Evolutionary conservation across 75 land plant species (phyloP).

Genomic region (Sequoiadendron giganteum): DNA sequence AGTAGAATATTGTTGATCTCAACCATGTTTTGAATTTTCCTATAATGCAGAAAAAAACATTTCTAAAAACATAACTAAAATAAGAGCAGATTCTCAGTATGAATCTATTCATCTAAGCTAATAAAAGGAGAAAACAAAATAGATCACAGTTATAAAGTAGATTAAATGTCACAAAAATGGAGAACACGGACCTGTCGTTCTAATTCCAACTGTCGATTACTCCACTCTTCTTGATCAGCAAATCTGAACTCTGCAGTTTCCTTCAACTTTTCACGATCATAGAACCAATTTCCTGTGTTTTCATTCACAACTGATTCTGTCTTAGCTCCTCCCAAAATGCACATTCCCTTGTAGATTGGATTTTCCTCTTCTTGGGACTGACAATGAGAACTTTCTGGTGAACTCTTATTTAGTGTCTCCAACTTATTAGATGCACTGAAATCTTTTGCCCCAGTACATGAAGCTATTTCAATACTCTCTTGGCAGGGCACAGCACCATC

Average conservation of each 20-base stretch:
- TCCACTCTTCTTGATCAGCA: constrained; percentile 81
- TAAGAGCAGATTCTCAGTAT: not conserved
- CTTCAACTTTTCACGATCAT: constrained; percentile 67
- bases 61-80: not conserved
- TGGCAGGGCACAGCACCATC: not conserved
- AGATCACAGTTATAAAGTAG: not conserved
- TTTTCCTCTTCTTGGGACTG: constrained; percentile 8
- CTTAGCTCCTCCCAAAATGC: not conserved
- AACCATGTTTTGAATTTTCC: not conserved
- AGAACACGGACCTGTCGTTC: constrained; percentile 64
- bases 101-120: not conserved
- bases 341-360: not conserved
- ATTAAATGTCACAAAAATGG: not conserved
- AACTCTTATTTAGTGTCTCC: not conserved
- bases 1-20: not conserved
- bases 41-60: not conserved
- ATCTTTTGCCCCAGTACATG: not conserved
- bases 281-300: constrained; percentile 20
- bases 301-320: not conserved
- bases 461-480: not conserved
- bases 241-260: constrained; percentile 72
- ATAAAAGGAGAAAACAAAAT: not conserved
- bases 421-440: not conserved
- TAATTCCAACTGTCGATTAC: constrained; percentile 63
- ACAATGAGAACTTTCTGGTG: not conserved